Conservation (phyloP, 495 filamentous ascomycete genomes). For the Extremus antarcticus region DNA sequence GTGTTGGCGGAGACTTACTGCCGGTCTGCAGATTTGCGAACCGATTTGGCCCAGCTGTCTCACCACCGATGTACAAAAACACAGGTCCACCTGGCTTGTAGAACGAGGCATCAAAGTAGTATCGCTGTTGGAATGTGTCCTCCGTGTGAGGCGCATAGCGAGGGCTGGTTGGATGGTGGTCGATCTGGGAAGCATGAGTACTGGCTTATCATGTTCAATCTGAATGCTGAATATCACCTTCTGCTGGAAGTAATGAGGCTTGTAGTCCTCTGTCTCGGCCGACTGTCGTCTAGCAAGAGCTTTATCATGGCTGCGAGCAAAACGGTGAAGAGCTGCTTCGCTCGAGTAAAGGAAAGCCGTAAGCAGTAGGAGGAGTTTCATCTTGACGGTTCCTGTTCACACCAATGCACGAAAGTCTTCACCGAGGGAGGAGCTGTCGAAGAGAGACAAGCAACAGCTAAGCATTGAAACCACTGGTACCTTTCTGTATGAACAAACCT, state of each 20-base stretch:
- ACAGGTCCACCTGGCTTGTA: conserved; percentile 39
- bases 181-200: conserved; percentile 33
- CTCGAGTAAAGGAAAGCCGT: no score
- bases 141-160: conserved; percentile 30
- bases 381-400: no score
- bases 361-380: no score
- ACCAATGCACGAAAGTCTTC: no score
- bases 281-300: neutral
- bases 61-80: conserved; percentile 38
- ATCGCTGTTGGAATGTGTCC: conserved; percentile 37
- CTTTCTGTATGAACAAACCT: no score
- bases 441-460: no score
- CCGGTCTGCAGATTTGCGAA: conserved; percentile 29
- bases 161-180: conserved; percentile 33
- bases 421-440: no score
- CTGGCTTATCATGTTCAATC: neutral
- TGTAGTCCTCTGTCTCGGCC: neutral
- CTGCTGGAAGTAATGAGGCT: neutral
- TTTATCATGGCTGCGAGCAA: no score
- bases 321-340: no score
- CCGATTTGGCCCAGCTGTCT: conserved; percentile 22
- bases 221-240: neutral
- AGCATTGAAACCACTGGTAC: no score
- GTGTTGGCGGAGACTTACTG: conserved; percentile 19
- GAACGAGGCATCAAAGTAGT: conserved; percentile 37